Percentiles rank a stretch among this genome's conserved stretches.
Evolutionary conservation across 805 yeast species (phyloP).

Genomic region (Candida ipomoeae): DNA sequence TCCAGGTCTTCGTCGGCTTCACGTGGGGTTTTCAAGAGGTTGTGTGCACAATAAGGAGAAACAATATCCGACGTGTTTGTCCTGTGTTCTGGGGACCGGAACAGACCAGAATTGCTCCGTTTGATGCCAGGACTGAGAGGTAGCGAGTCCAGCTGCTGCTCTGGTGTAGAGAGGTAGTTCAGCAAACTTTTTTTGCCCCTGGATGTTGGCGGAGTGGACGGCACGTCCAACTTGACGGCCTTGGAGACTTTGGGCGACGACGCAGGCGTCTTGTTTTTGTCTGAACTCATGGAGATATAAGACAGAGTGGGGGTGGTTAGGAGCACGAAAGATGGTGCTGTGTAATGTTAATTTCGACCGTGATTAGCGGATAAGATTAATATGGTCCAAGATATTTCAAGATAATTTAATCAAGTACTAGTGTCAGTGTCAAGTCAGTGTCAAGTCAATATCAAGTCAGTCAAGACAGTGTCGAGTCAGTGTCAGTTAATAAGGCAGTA

Average conservation of each 20-base stretch:
- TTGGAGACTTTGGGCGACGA: constrained; percentile 31
- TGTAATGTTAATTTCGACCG: too few species aligned
- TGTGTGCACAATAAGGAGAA: constrained; percentile 26
- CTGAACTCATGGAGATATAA: neutral
- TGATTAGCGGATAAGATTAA: too few species aligned
- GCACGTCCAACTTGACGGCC: constrained; percentile 19
- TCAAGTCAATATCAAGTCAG: too few species aligned
- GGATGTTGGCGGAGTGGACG: constrained; percentile 28
- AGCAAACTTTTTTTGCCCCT: constrained; percentile 23
- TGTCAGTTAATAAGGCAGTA: too few species aligned
- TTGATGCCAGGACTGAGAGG: constrained; percentile 41
- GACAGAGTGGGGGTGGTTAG: too few species aligned
- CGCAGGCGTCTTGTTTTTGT: constrained; percentile 25
- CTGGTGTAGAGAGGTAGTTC: constrained; percentile 36
- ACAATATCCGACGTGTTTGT: constrained; percentile 21
- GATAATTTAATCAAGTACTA: too few species aligned
- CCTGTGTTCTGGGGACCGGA: constrained; percentile 34
- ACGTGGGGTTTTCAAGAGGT: constrained; percentile 32
- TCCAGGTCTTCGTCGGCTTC: constrained; percentile 30
- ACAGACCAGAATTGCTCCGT: constrained; percentile 27
- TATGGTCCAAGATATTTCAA: too few species aligned
- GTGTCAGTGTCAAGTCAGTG: too few species aligned
- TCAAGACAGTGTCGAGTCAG: too few species aligned
- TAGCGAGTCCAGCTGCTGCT: constrained; percentile 24
- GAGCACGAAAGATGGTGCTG: too few species aligned